Percentiles rank a stretch among this genome's conserved stretches.
Conservation (phyloP, 2,329 filamentous ascomycete species). For the Aspergillus carbonarius region DNA sequence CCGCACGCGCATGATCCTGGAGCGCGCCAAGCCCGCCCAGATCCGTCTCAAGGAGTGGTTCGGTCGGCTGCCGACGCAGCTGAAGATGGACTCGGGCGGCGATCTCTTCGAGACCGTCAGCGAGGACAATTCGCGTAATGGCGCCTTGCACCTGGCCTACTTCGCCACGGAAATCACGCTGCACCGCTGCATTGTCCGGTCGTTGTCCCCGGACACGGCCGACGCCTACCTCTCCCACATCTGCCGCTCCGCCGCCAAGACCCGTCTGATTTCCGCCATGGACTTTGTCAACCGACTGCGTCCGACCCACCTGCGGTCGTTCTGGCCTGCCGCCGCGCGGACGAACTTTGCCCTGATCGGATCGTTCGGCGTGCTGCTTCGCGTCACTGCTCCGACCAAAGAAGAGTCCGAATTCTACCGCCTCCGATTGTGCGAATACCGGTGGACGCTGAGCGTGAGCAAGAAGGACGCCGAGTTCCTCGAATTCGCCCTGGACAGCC, state of each 20-base stretch:
- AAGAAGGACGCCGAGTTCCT: constrained; percentile 63
- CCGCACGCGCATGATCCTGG: constrained; percentile 52
- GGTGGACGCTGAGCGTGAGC: constrained; percentile 89
- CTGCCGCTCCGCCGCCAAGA: constrained; percentile 90
- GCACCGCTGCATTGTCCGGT: constrained; percentile 85
- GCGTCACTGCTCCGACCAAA: constrained; percentile 80
- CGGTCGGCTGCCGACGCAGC: constrained; percentile 45
- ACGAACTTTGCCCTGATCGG: constrained; percentile 90
- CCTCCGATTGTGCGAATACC: constrained; percentile 79
- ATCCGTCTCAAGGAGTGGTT: constrained; percentile 56
- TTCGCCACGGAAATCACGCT: constrained; percentile 93
- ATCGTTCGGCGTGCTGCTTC: constrained; percentile 86
- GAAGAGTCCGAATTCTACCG: constrained; percentile 95
- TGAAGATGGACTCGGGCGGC: constrained; percentile 52
- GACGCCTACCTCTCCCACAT: constrained; percentile 88
- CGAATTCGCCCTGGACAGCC: constrained; percentile 71
- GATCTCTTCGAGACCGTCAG: constrained; percentile 46
- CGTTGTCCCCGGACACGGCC: constrained; percentile 58
- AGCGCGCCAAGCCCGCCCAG: constrained; percentile 55
- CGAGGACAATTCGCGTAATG: constrained; percentile 47
- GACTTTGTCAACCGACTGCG: constrained; percentile 94
- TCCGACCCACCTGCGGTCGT: constrained; percentile 79
- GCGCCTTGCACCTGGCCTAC: constrained; percentile 85
- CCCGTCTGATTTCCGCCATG: constrained; percentile 91
- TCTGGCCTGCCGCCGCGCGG: constrained; percentile 64